Evolutionary conservation across 2,329 filamentous ascomycete species (phyloP), one percentile per base, ranked within the genome.

Genomic region (Emmonsiellopsis sp.): DNA sequence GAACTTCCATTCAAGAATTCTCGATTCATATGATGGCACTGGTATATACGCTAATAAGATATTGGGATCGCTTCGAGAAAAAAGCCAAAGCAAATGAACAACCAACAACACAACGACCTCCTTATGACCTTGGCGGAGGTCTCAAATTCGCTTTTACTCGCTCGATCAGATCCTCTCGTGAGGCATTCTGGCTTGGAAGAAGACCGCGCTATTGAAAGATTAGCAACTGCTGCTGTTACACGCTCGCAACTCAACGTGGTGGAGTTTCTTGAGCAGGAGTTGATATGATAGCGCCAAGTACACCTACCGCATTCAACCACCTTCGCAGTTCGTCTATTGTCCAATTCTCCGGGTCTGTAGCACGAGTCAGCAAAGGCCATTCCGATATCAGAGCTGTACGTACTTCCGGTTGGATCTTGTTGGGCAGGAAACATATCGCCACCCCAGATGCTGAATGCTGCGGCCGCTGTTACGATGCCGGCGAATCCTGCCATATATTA

Each of bases 391-490:
- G 5, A 33, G 8, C 33, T 42, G 42, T 76, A 73, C 42, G 74
- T 82, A 74, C 88, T 79, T 56, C 90, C 90, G 32, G 75, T 87
- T n/a, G 91, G 89, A 65, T 95, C 90, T 47, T 76, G 56, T 59
- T 83, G 75, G 3, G 80, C 70, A 0, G 91, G 91, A 63, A 96
- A 95, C 63, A 96, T 80, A 58, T 92, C 88, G 51, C 82, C 79
- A 53, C 89, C 89, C 84, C 87, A 94, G 62, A 96, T 92, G 14
- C 82, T 80, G 85, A 87, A 95, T 42, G 82, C 83, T 13, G 89
- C 86, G 2, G 86, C 89, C 2, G 87, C 88, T 6, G 87, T 87
- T 11, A 96, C 80, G 51, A 94, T 78, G 8, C 87, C 88, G 4
- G 86, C 84, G 66, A 96, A 96, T 14, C 84, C 88, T 84, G 72